Evolutionary conservation across 1,284 basidiomycete species (phyloP).

Genomic region (Trametes sp.): DNA sequence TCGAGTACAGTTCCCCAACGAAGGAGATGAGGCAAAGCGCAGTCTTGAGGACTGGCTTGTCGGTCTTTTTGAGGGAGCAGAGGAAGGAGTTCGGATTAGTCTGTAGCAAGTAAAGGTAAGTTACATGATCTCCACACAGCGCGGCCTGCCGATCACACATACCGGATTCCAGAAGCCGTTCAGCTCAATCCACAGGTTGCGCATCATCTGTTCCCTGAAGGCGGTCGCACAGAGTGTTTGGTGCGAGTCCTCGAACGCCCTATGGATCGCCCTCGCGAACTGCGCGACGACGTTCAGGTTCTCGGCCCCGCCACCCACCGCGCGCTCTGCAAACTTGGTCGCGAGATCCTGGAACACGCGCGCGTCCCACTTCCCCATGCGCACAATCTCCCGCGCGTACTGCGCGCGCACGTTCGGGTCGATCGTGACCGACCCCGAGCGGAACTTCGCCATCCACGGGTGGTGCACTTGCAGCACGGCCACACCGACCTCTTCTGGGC

Average conservation of each 20-base stretch:
- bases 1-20: constrained; percentile 44
- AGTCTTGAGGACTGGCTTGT: constrained; percentile 31
- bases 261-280: constrained; percentile 42
- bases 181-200: constrained; percentile 42
- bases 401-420: constrained; percentile 18
- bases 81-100: constrained; percentile 19
- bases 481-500: constrained; percentile 6
- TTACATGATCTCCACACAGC: constrained; percentile 10
- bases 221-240: constrained; percentile 35
- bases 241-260: constrained; percentile 30
- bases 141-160: constrained; percentile 23
- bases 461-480: constrained; percentile 21
- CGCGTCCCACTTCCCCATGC: constrained; percentile 26
- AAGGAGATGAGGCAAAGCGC: constrained; percentile 41
- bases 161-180: constrained; percentile 46
- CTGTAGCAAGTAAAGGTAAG: constrained; percentile 19
- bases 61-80: constrained; percentile 10
- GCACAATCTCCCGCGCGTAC: constrained; percentile 30
- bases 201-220: constrained; percentile 42
- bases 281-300: constrained; percentile 32
- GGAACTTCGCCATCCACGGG: constrained; percentile 31
- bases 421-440: constrained; percentile 18
- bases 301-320: constrained; percentile 25
- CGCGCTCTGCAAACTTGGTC: constrained; percentile 32
- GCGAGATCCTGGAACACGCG: constrained; percentile 31